These are phyloP conservation scores for Daldinia sp. DNA, from an alignment of 2,329 filamentous ascomycete species.

Conservation along the genomic window DNA sequence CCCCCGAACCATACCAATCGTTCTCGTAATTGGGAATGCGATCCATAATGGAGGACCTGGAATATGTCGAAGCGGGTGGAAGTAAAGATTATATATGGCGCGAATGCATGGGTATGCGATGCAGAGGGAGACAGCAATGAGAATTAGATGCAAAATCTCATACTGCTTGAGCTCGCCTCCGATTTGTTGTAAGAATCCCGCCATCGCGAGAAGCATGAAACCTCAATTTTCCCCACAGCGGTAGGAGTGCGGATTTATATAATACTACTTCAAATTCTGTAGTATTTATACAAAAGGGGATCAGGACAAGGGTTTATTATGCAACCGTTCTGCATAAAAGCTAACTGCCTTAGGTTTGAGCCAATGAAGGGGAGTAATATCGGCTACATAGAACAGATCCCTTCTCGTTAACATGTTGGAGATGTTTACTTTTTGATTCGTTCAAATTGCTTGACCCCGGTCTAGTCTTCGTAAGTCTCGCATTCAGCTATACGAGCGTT, in stretches of 20 bases:
- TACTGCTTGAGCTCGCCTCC: conserved; percentile 13
- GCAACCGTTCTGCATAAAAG: neutral
- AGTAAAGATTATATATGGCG: conserved; percentile 49
- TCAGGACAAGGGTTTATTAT: neutral
- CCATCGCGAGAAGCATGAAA: conserved; percentile 17
- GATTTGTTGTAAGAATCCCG: conserved; percentile 34
- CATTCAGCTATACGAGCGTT: neutral
- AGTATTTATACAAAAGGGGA: neutral
- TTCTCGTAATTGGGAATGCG: conserved; percentile 41
- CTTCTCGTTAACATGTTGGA: neutral
- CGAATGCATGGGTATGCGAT: conserved; percentile 26
- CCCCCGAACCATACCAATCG: conserved; percentile 41
- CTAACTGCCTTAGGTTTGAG: neutral
- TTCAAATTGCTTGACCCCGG: neutral
- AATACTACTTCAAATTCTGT: neutral
- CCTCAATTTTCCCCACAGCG: neutral
- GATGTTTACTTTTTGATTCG: neutral
- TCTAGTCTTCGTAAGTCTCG: conserved; percentile 1
- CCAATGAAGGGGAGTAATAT: neutral
- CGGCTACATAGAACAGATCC: neutral
- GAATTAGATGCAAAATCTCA: conserved; percentile 10
- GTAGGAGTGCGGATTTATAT: neutral
- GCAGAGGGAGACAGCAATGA: conserved; percentile 13
- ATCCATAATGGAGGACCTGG: conserved; percentile 48
- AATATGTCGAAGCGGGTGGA: conserved; percentile 49